These are phyloP conservation scores for Oxyria digyna DNA, from an alignment of 148 eudicot species.

Conservation along the genomic window DNA sequence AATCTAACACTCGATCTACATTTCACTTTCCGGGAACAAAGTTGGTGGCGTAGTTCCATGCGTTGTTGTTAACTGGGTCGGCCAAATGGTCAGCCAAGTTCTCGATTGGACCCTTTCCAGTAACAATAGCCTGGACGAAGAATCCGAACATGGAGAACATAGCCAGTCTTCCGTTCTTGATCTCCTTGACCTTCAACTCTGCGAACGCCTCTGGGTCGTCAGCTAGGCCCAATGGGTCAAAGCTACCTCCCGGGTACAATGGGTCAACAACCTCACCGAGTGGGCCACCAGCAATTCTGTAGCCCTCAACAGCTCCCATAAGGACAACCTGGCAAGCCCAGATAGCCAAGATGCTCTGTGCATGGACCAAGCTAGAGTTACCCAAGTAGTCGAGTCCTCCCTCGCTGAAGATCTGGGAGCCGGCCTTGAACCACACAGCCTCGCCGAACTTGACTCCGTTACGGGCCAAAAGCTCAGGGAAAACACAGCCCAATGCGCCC, in stretches of 20 bases:
- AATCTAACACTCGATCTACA: background rate
- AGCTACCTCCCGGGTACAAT: constrained; percentile 25
- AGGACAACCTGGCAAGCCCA: constrained; percentile 28
- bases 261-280: constrained; percentile 29
- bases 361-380: constrained; percentile 33
- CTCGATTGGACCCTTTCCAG: constrained; percentile 33
- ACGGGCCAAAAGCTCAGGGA: constrained; percentile 26
- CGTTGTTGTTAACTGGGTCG: constrained; percentile 27
- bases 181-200: constrained; percentile 29
- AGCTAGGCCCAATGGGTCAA: constrained; percentile 27
- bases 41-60: constrained; percentile 29
- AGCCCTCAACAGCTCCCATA: constrained; percentile 31
- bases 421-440: constrained; percentile 34
- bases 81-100: constrained; percentile 26
- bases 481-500: constrained; percentile 26
- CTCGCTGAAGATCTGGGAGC: constrained; percentile 27
- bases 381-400: constrained; percentile 39
- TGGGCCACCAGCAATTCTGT: constrained; percentile 28
- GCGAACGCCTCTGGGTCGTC: constrained; percentile 32
- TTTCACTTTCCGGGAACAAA: constrained; percentile 23
- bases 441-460: constrained; percentile 34
- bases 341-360: constrained; percentile 27
- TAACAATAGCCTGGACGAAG: constrained; percentile 26
- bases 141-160: constrained; percentile 33
- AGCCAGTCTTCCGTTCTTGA: constrained; percentile 26